Conservation (phyloP, 169 alveolate genomes). For the Blepharisma undulans region DNA sequence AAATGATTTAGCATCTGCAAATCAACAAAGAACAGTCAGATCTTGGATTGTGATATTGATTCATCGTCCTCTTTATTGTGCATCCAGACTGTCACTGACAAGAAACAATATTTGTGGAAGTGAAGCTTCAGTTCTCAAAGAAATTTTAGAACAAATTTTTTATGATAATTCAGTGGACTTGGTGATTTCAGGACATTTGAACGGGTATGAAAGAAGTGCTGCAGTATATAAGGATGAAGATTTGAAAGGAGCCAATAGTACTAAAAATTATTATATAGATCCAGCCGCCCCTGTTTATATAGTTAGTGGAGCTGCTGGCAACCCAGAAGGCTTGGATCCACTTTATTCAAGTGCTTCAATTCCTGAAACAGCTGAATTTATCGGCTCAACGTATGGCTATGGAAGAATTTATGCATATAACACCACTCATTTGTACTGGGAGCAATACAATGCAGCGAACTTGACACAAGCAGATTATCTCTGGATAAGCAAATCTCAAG, state of each 20-base stretch:
- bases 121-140: background rate
- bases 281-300: constrained; percentile 27
- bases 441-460: constrained; percentile 3
- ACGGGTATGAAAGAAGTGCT: constrained; percentile 20
- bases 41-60: constrained; percentile 9
- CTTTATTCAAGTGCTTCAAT: background rate
- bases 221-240: background rate
- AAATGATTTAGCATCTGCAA: constrained; percentile 10
- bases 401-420: constrained; percentile 27
- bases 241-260: background rate
- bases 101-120: background rate
- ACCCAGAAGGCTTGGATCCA: constrained; percentile 9
- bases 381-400: background rate
- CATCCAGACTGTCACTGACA: background rate
- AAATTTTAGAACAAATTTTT: background rate
- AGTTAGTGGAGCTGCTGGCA: constrained; percentile 24
- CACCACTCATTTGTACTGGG: constrained; percentile 25
- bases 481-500: constrained; percentile 2
- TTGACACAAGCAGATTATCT: background rate
- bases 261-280: background rate
- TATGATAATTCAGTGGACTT: constrained; percentile 12
- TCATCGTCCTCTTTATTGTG: background rate
- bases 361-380: background rate
- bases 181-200: background rate
- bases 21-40: background rate